phyloP scores from a whole-genome alignment of 2,329 filamentous ascomycete genomes.

The Arthrobotrys sphaeroides region DNA sequence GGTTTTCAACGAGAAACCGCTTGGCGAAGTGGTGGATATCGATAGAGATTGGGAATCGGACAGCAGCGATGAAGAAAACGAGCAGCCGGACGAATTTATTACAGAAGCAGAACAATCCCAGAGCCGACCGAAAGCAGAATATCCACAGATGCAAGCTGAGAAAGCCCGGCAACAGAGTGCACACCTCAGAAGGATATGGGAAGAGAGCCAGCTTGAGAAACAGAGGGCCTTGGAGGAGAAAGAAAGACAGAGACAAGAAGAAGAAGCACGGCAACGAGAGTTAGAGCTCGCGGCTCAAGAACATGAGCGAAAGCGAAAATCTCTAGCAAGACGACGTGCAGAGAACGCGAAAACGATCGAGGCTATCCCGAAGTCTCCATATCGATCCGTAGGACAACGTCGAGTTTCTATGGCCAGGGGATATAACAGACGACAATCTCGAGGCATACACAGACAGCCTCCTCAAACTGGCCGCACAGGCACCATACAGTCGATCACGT shows the following conservation, averaged over 20 bases:
- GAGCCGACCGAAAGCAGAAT: background rate
- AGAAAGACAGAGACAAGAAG: constrained; percentile 8
- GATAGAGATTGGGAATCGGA: background rate
- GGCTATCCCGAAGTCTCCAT: background rate
- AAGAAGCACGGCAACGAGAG: background rate
- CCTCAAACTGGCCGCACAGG: background rate
- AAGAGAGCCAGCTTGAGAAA: constrained; percentile 19
- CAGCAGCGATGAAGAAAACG: background rate
- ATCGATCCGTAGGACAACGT: background rate
- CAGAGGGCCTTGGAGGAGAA: constrained; percentile 6
- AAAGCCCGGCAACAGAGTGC: constrained; percentile 16
- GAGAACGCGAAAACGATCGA: background rate
- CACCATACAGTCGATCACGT: background rate
- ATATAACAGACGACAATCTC: background rate
- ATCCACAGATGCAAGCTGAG: constrained; percentile 15
- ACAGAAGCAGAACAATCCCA: background rate
- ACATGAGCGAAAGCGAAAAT: constrained; percentile 20
- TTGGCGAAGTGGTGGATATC: background rate
- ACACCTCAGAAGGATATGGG: constrained; percentile 11
- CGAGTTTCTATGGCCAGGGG: background rate
- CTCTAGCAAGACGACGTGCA: background rate
- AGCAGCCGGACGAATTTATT: background rate
- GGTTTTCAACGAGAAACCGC: background rate
- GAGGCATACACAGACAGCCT: background rate
- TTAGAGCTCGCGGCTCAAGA: background rate